Evolutionary conservation across 768 basidiomycete genomes (phyloP), one percentile per base, ranked within the genome.

Genomic region (Podaxis mareebaensis): DNA sequence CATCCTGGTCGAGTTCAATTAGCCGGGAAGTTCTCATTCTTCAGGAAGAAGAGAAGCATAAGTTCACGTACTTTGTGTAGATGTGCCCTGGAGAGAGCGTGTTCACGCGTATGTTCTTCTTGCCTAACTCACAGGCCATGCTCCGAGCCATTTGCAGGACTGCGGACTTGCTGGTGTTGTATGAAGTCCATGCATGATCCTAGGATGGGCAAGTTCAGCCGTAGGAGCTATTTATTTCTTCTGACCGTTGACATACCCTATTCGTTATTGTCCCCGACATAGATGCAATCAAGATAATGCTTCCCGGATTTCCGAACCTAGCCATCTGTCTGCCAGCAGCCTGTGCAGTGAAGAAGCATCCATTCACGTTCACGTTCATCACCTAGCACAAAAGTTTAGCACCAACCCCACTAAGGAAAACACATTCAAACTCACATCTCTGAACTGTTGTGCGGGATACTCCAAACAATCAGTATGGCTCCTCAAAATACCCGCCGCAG

Each of bases 61-160:
- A 56, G 53, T 42, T 11, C 26, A 72, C 77, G 46, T 60, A 87
- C 87, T 78, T 79, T 4, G 90, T 92, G 69, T 89, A 89, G 28
- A 92, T 90, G 69, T 90, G 83, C 3, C 91, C 90, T 0, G 90
- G 90, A 10, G 91, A 92, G 56, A 93, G 78, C 12, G 86, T 79
- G 72, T 93, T 93, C 63, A 92, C 89, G 3, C 91, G 81, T 55
- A 93, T 91, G 2, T 79, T 75, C 71, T 85, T 77, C 39, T 70
- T 75, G 1, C 89, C 91, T 1, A 93, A 80, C 70, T 93, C 91
- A 69, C 89, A 91, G 3, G 91, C 91, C 89, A 93, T 88, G 72
- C 88, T 91, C 48, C 91, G 84, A 4, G 80, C 86, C 89, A 91
- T 91, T 74, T 93, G 91, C 46, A 92, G 74, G 17, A 93, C 89